Conservation (phyloP, 306 rosid species). For the Quercus agrifolia region DNA sequence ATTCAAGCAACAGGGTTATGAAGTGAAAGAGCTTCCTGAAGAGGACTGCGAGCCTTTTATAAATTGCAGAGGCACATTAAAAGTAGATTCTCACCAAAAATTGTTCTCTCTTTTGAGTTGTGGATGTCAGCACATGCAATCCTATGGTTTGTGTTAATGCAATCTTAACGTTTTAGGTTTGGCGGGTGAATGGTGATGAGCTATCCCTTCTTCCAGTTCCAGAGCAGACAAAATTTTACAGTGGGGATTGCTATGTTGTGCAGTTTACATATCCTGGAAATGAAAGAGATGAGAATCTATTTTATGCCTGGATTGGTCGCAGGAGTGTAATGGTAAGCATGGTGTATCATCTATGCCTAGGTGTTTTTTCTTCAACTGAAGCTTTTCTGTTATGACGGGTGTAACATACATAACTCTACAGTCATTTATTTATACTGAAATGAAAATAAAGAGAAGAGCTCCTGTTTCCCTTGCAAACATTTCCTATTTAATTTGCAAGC, state of each 20-base stretch:
- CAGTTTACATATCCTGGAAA: constrained; percentile 69
- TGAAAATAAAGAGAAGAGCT: background rate
- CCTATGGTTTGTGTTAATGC: constrained; percentile 20
- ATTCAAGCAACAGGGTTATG: constrained; percentile 97
- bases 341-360: background rate
- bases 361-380: constrained; percentile 6
- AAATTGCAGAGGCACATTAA: constrained; percentile 65
- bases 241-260: constrained; percentile 84
- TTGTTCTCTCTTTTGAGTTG: background rate
- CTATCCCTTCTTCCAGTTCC: constrained; percentile 45
- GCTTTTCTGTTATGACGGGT: constrained; percentile 1
- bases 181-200: constrained; percentile 79
- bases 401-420: background rate
- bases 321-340: constrained; percentile 52
- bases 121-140: background rate
- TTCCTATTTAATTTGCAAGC: constrained; percentile 3
- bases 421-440: background rate
- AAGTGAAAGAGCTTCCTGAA: constrained; percentile 89
- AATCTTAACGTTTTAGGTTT: constrained; percentile 54
- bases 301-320: constrained; percentile 82
- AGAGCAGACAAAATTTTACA: constrained; percentile 64
- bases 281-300: constrained; percentile 70
- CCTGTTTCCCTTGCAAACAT: background rate
- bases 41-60: constrained; percentile 60
- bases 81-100: constrained; percentile 46